A percentile compares a stretch with the other conserved stretches of the same genome.
These are phyloP conservation scores for Salix purpurea DNA, from an alignment of 345 rosid genomes.

Conservation along the genomic window DNA sequence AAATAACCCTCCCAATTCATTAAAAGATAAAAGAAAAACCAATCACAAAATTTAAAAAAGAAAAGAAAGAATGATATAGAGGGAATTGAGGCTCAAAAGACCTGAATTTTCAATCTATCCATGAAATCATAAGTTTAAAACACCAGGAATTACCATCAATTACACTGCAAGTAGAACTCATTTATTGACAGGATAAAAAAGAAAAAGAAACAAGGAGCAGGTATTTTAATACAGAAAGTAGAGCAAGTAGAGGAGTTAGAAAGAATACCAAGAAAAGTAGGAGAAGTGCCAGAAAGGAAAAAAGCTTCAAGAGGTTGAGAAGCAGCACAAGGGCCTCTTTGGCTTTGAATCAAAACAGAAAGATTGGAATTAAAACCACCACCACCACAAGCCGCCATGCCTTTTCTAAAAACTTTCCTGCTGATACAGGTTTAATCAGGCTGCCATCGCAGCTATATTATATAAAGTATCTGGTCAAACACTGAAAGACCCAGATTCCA, in stretches of 20 bases:
- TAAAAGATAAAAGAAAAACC: too few species aligned
- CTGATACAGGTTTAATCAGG: slow-evolving; percentile 14
- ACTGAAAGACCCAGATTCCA: background rate
- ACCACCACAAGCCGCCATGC: slow-evolving; percentile 41
- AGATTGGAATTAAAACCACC: slow-evolving; percentile 28
- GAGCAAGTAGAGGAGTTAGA: background rate
- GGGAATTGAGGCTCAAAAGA: background rate
- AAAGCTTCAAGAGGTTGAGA: slow-evolving; percentile 38
- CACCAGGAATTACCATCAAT: background rate
- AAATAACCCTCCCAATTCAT: too few species aligned
- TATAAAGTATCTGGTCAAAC: slow-evolving; percentile 1
- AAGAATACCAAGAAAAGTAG: slow-evolving; percentile 35
- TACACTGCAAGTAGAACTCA: background rate
- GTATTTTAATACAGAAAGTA: background rate
- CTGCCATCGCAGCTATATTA: slow-evolving; percentile 15
- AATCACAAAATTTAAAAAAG: background rate
- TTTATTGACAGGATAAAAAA: background rate
- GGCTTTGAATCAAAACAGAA: slow-evolving; percentile 42
- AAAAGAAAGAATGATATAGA: background rate
- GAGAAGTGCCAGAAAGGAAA: slow-evolving; percentile 39
- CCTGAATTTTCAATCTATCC: background rate
- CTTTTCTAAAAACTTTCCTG: background rate
- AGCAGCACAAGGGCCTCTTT: slow-evolving; percentile 28
- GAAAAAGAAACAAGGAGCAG: background rate
- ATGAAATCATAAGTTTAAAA: too few species aligned